Percentiles rank a stretch among this genome's conserved stretches.
Conservation (phyloP, 257 asterid species). For the Anisodus acutangulus region DNA sequence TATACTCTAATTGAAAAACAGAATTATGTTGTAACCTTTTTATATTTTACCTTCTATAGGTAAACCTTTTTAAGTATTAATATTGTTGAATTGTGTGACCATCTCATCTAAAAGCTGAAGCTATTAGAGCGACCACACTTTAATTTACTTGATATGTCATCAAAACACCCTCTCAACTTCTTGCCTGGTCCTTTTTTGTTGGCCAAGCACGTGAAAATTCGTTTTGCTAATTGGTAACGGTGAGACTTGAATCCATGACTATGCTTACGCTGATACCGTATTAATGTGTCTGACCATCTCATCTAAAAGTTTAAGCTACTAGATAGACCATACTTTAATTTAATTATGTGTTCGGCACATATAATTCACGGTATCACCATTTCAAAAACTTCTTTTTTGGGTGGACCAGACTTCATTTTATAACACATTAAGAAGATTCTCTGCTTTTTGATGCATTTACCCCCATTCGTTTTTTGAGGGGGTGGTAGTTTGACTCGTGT, state of each 20-base stretch:
- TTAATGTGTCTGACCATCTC: not conserved
- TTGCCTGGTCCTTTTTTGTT: not conserved
- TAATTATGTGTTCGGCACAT: not conserved
- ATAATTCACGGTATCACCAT: not conserved
- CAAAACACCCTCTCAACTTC: not conserved
- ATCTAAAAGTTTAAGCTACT: not conserved
- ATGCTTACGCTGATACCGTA: not conserved
- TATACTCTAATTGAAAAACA: slow-evolving; percentile 18
- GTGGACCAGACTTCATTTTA: not conserved
- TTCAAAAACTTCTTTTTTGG: not conserved
- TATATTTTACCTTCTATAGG: not conserved
- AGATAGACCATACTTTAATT: not conserved
- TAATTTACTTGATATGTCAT: not conserved
- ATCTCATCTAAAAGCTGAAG: not conserved
- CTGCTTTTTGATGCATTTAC: not conserved
- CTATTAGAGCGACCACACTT: not conserved
- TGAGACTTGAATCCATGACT: not conserved
- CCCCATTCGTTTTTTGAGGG: not conserved
- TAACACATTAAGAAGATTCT: not conserved
- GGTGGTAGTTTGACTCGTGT: not conserved
- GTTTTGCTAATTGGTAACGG: not conserved
- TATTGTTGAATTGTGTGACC: not conserved
- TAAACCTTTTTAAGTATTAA: not conserved
- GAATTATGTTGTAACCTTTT: not conserved
- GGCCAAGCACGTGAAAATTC: not conserved